A percentile compares a stretch with the other conserved stretches of the same genome.
Evolutionary conservation across 2,329 filamentous ascomycete species (phyloP).

Genomic region (Biscogniauxia marginata): DNA sequence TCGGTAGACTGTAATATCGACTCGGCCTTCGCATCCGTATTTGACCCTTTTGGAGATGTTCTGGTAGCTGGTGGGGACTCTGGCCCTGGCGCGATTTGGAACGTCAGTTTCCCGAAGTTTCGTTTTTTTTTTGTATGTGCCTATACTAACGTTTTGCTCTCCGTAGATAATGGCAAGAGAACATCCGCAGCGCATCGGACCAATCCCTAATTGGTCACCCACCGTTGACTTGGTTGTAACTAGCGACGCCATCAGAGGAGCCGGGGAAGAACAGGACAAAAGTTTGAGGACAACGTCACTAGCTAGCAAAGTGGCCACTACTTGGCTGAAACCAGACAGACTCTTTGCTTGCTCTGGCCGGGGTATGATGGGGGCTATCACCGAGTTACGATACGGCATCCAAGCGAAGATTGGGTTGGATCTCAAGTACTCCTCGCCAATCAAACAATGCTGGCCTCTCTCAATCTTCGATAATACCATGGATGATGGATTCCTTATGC

Average conservation of each 20-base stretch:
- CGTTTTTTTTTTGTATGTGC: conserved; percentile 5
- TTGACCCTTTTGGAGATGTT: conserved; percentile 68
- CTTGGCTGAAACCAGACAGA: conserved; percentile 45
- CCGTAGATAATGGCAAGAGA: conserved; percentile 54
- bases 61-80: conserved; percentile 76
- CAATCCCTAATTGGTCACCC: conserved; percentile 64
- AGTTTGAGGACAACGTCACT: conserved; percentile 44
- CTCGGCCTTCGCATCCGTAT: conserved; percentile 76
- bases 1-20: conserved; percentile 73
- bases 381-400: conserved; percentile 68
- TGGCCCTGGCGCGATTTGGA: conserved; percentile 74
- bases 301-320: conserved; percentile 22
- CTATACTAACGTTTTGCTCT: background rate
- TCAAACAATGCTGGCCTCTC: conserved; percentile 56
- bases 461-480: conserved; percentile 20
- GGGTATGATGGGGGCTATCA: conserved; percentile 60
- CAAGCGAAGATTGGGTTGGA: conserved; percentile 65
- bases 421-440: conserved; percentile 47
- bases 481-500: conserved; percentile 38
- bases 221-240: conserved; percentile 55
- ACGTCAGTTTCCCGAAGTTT: conserved; percentile 45
- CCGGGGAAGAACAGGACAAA: conserved; percentile 41
- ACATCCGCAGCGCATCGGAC: conserved; percentile 52
- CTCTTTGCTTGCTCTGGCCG: conserved; percentile 68
- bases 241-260: conserved; percentile 27